Percentiles rank a stretch among this genome's conserved stretches.
Conservation (phyloP, 2,329 filamentous ascomycete species). For the Hypoxylon sp. region DNA sequence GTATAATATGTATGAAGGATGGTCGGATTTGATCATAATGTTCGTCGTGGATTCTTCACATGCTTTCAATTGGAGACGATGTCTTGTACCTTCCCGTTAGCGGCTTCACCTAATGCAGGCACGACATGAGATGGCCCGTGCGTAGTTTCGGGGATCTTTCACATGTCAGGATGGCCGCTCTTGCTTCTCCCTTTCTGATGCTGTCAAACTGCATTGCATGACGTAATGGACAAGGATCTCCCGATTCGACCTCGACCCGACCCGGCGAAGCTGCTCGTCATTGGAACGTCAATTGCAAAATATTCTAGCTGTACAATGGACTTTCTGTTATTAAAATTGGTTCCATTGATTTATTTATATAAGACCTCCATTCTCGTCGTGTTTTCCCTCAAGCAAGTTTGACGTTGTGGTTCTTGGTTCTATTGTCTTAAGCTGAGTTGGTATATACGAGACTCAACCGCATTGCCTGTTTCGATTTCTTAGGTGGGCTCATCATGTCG, state of each 20-base stretch:
- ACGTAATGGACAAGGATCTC: slow-evolving; percentile 37
- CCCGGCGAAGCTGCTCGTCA: slow-evolving; percentile 18
- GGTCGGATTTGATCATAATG: slow-evolving; percentile 7
- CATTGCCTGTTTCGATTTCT: background rate
- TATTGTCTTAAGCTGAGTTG: background rate
- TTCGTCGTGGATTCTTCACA: background rate
- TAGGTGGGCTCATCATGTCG: slow-evolving; percentile 19
- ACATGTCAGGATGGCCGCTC: slow-evolving; percentile 32
- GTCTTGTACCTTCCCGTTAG: background rate
- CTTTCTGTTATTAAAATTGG: slow-evolving; percentile 15
- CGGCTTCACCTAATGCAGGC: slow-evolving; percentile 28
- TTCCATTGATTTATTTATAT: slow-evolving; percentile 2
- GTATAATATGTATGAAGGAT: slow-evolving; percentile 6
- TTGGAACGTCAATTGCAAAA: slow-evolving; percentile 17
- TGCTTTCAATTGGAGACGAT: background rate
- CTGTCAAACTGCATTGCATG: slow-evolving; percentile 24
- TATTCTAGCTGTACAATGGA: background rate
- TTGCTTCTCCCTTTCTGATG: background rate
- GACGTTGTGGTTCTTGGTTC: slow-evolving; percentile 3
- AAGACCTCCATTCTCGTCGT: background rate
- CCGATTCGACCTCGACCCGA: slow-evolving; percentile 13
- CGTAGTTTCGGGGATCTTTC: slow-evolving; percentile 15
- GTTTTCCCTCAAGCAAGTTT: background rate
- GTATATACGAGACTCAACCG: background rate
- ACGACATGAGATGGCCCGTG: slow-evolving; percentile 15